phyloP scores from a whole-genome alignment of 1,284 basidiomycete species.

The Cutaneotrichosporon sp. region DNA sequence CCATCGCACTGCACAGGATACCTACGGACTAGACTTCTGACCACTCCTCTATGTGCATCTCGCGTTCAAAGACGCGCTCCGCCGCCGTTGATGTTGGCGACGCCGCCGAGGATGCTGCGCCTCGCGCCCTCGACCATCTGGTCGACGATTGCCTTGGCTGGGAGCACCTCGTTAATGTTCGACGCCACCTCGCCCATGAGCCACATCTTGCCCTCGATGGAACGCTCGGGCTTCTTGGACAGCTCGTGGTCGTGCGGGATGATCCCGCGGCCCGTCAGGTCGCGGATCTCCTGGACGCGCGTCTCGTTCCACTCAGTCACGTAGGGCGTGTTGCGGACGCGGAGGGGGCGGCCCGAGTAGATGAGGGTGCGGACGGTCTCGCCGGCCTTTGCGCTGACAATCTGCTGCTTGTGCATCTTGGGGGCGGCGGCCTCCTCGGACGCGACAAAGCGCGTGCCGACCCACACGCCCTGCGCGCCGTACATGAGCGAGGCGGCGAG shows the following conservation, averaged over 20 bases:
- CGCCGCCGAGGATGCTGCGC: constrained; percentile 30
- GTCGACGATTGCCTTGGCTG: constrained; percentile 77
- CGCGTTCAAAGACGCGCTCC: background rate
- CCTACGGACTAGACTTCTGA: background rate
- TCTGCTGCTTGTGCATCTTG: constrained; percentile 75
- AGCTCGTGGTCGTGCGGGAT: constrained; percentile 71
- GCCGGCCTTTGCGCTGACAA: constrained; percentile 46
- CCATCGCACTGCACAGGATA: too few species aligned
- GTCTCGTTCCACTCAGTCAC: constrained; percentile 66
- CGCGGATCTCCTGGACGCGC: constrained; percentile 56
- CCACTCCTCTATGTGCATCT: background rate
- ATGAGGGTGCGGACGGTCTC: constrained; percentile 72
- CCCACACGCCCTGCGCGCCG: constrained; percentile 85
- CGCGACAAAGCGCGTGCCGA: constrained; percentile 88
- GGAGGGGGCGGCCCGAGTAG: constrained; percentile 82
- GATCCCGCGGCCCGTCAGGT: constrained; percentile 72
- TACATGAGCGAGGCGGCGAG: constrained; percentile 79
- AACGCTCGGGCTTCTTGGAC: constrained; percentile 75
- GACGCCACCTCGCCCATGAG: constrained; percentile 78
- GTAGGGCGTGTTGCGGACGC: constrained; percentile 76
- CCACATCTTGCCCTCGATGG: constrained; percentile 65
- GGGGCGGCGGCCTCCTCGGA: constrained; percentile 66
- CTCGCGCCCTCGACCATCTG: constrained; percentile 60
- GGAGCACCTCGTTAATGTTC: constrained; percentile 73
- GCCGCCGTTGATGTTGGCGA: constrained; percentile 1